Evolutionary conservation across 805 yeast species (phyloP), one percentile per base, ranked within the genome.

Genomic region (Lachancea sp.): DNA sequence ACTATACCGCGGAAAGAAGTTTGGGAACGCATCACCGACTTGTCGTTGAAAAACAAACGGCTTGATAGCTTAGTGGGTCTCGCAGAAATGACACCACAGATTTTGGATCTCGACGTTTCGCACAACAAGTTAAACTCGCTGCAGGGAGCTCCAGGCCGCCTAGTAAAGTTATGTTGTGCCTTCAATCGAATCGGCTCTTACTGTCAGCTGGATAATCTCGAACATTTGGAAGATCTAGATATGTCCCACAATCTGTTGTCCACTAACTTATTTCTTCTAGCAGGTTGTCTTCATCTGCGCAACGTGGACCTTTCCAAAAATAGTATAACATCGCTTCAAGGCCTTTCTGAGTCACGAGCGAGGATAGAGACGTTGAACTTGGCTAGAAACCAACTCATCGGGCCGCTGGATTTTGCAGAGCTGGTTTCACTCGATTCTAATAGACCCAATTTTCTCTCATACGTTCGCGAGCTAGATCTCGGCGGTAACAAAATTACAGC

Each of bases 371-470:
- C 45, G 17, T 35, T 59, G 24, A 38, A 54, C 31, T 40, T 58
- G 5, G 37, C 52, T 1, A 29, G 51, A 31, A 59, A 59, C 46
- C 38, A 42, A 4, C 39, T 59, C 19, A 34, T 30, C 13, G 62
- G 61, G 2, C 36, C 41, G 8, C 37, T 59, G 5, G 56, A 59
- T 40, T 56, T 57, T 36, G 49, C 45, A n/a, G 47, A 46, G 17
- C 17, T 57, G 12, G 38, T 46, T 18, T 34, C 41, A 9, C 28
- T 41, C 18, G 46, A 45, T 16, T 29, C 32, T 16, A 26, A 38
- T n/a, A 16, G 13, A 30, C 29, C 29, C 17, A 44, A 34, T 29
- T 45, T 52, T 21, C 51, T 60, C 61, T 13, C 38, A 18, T 35
- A 45, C 8, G 31, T 59, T 7, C 45, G 51, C 24, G 50, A 46